Evolutionary conservation across 2,329 filamentous ascomycete species (phyloP).

Genomic region (Herpotrichia juniperi): DNA sequence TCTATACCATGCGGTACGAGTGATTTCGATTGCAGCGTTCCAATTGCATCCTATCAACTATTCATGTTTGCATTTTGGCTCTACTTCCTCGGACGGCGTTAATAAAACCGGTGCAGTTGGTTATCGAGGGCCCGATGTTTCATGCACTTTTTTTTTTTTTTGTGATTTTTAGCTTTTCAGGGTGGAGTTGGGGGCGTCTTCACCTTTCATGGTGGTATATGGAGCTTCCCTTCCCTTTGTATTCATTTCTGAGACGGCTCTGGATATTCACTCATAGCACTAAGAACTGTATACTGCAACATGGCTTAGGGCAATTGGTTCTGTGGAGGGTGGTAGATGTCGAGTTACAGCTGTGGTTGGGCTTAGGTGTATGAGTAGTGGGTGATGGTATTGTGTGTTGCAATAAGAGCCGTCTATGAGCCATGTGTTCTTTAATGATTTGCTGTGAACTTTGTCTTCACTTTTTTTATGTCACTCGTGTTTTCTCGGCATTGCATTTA

Average conservation of each 20-base stretch:
- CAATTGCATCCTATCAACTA: conserved; percentile 22
- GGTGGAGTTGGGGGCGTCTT: conserved; percentile 34
- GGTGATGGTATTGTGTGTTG: conserved; percentile 20
- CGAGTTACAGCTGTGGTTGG: conserved; percentile 18
- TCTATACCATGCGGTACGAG: neutral
- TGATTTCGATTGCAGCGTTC: conserved; percentile 20
- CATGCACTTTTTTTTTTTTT: conserved; percentile 25
- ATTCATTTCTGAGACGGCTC: conserved; percentile 44
- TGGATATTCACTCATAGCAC: conserved; percentile 43
- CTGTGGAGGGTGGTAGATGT: conserved; percentile 24
- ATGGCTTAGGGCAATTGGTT: conserved; percentile 15
- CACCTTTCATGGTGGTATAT: conserved; percentile 8
- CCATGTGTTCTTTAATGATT: conserved; percentile 7
- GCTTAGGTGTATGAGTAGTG: conserved; percentile 32
- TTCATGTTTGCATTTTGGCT: conserved; percentile 46
- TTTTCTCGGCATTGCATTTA: neutral
- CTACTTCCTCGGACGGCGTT: conserved; percentile 36
- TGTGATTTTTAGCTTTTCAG: conserved; percentile 29
- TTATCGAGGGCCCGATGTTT: conserved; percentile 24
- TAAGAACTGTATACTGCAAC: conserved; percentile 37
- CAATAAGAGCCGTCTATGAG: conserved; percentile 25
- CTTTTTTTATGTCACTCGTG: neutral
- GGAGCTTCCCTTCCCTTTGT: conserved; percentile 28
- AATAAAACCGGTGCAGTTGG: conserved; percentile 40
- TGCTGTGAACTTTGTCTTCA: neutral